Evolutionary conservation across 306 rosid species (phyloP).

Genomic region (Medicago truncatula): MtrunA17r5.0-ANR NC_053048.1:38053501-38054000

Average conservation of each 20-base stretch:
- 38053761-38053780: slow-evolving; percentile 77
- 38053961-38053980: slow-evolving; percentile 87
- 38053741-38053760: slow-evolving; percentile 78
- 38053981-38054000: slow-evolving; percentile 65
- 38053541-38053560: slow-evolving; percentile 26
- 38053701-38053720: slow-evolving; percentile 45
- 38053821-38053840: slow-evolving; percentile 80
- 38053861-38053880: slow-evolving; percentile 85
- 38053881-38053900: slow-evolving; percentile 91
- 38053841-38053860: slow-evolving; percentile 78
- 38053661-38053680: slow-evolving; percentile 3
- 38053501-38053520: slow-evolving; percentile 10
- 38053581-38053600: background rate
- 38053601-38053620: background rate
- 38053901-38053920: slow-evolving; percentile 87
- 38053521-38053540: slow-evolving; percentile 18
- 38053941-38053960: slow-evolving; percentile 91
- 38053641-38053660: slow-evolving; percentile 68
- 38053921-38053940: slow-evolving; percentile 86
- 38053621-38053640: slow-evolving; percentile 67
- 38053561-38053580: background rate
- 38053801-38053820: slow-evolving; percentile 77
- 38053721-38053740: slow-evolving; percentile 89
- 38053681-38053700: background rate
- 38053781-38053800: slow-evolving; percentile 62